Evolutionary conservation across 2,329 filamentous ascomycete species (phyloP).

Genomic region (Canariomyces notabilis): DNA sequence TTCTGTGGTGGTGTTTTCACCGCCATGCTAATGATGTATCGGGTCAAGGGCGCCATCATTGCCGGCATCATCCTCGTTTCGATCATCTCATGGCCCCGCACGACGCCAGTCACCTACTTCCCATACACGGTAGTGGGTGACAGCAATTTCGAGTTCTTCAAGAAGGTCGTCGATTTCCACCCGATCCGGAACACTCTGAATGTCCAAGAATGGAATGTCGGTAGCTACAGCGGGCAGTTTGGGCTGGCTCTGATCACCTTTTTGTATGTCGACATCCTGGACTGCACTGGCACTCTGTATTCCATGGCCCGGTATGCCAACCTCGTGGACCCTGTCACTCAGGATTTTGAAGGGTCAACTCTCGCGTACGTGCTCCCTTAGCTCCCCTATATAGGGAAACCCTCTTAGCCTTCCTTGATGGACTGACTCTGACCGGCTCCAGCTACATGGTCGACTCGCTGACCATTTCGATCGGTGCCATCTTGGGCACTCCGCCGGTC

Average conservation of each 20-base stretch:
- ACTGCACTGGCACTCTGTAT: conserved; percentile 81
- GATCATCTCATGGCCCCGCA: conserved; percentile 82
- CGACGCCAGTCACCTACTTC: conserved; percentile 74
- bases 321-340: conserved; percentile 72
- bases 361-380: conserved; percentile 44
- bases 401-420: too few relatives aligned
- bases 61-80: conserved; percentile 77
- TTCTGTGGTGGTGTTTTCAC: conserved; percentile 81
- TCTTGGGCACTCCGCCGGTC: conserved; percentile 74
- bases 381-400: too few relatives aligned
- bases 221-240: conserved; percentile 67
- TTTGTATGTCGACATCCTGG: conserved; percentile 84
- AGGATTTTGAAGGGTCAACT: conserved; percentile 83
- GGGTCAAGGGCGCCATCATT: conserved; percentile 82
- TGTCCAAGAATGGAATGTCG: conserved; percentile 70
- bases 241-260: conserved; percentile 82
- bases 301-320: conserved; percentile 83
- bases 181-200: conserved; percentile 63
- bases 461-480: conserved; percentile 69
- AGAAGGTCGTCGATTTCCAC: conserved; percentile 79
- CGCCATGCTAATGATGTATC: conserved; percentile 75
- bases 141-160: conserved; percentile 77
- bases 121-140: conserved; percentile 66
- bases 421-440: neutral
- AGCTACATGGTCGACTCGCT: conserved; percentile 75